Conservation (phyloP, 768 basidiomycete genomes). For the Cantharellus cinnabarinus region DNA sequence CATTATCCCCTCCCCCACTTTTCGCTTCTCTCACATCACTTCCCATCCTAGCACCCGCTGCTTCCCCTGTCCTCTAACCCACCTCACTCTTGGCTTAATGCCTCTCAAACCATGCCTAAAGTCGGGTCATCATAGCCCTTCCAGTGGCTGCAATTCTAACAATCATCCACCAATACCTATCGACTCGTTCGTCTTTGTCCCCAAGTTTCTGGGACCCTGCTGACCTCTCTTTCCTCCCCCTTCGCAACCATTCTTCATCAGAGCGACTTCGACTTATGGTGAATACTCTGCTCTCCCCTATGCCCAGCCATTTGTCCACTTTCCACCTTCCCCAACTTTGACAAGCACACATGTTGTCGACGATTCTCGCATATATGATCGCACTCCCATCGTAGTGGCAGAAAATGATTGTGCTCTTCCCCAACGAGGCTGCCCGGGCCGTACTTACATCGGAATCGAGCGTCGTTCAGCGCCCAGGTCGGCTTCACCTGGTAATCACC, state of each 20-base stretch:
- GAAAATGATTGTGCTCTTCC: conserved; percentile 1
- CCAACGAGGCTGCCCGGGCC: neutral
- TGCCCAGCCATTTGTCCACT: neutral
- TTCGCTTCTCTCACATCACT: too few species aligned
- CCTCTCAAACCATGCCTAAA: neutral
- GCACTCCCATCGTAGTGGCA: neutral
- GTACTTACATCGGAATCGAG: neutral
- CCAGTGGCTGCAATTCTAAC: neutral
- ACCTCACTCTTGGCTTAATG: neutral
- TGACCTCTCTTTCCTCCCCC: neutral
- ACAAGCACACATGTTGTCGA: conserved; percentile 3
- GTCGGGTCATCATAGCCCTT: neutral
- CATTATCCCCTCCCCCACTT: too few species aligned
- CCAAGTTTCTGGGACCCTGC: neutral
- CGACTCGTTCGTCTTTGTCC: neutral
- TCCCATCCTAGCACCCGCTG: neutral
- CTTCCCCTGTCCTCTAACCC: neutral
- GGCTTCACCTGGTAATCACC: neutral
- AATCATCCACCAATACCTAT: neutral
- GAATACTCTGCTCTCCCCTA: conserved; percentile 1
- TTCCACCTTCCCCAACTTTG: conserved; percentile 3
- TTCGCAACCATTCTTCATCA: neutral
- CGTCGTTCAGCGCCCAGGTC: neutral
- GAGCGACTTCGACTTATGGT: neutral
- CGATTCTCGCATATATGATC: neutral